Evolutionary conservation across 345 rosid species (phyloP), one percentile per base, ranked within the genome.

Genomic region (Iberis pinnata): DNA sequence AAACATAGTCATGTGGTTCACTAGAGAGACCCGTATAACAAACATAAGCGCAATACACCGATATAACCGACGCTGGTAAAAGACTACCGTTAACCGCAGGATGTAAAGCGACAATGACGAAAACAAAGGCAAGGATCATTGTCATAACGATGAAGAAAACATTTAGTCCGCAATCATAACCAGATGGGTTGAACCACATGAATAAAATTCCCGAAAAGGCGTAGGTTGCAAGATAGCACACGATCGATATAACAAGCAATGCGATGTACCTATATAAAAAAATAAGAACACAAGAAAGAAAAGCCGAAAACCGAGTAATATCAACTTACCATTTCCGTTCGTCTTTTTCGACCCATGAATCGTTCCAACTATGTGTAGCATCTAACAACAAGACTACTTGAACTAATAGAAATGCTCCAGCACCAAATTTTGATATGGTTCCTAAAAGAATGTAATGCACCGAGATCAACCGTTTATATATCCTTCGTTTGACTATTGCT

Each of bases 181-280:
- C 90, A n/a, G 97, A 81, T 37, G 98, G 98, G 70, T 88, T 79
- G 69, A 92, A 92, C 98, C 98, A 88, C n/a, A 88, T 78, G 75
- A 92, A 88, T 68, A 92, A 31, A 41, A 88, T 41, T 51, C 93
- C 98, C 45, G 95, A 83, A 69, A 88, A 70, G 8, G 80, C 57
- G 64, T 76, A 92, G 52, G 98, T 81, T 9, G 64, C 90, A 13
- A 92, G 57, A 68, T 92, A 92, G 81, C 98, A 92, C 51, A 38
- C 88, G 29, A 81, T 8, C 46, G 98, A 88, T 69, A 92, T 55
- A 48, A 47, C 85, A 68, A 88, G 90, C 65, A 88, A 71, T 58
- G 98, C 95, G 49, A 83, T 53, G 64, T 81, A 92, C 96, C 98
- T 87, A 56, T 22, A 69, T 8, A 57, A 32, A n/a, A n/a, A n/a